A percentile compares a stretch with the other conserved stretches of the same genome.
These are phyloP conservation scores for Exophiala aquamarina DNA, from an alignment of 2,329 filamentous ascomycete genomes.

Conservation along the genomic window DNA sequence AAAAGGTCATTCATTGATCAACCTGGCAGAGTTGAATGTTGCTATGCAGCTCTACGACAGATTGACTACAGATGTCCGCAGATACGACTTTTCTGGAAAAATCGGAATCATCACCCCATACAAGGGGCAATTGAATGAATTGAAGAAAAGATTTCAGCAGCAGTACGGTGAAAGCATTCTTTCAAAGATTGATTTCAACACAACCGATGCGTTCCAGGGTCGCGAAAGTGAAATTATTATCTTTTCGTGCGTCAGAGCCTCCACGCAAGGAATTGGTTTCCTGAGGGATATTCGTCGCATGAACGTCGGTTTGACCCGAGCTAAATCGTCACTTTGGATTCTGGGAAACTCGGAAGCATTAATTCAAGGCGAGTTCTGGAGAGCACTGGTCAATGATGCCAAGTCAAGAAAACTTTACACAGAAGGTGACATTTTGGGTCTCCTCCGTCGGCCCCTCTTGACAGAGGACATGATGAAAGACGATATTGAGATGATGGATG, in stretches of 20 bases:
- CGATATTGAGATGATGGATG: slow-evolving; percentile 45
- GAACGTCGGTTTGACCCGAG: slow-evolving; percentile 97
- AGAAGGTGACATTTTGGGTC: slow-evolving; percentile 58
- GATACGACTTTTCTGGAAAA: slow-evolving; percentile 72
- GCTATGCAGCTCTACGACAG: slow-evolving; percentile 82
- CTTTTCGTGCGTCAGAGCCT: slow-evolving; percentile 95
- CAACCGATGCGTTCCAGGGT: slow-evolving; percentile 96
- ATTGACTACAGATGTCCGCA: slow-evolving; percentile 69
- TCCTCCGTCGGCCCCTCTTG: slow-evolving; percentile 56
- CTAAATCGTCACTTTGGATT: slow-evolving; percentile 95
- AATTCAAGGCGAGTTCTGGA: slow-evolving; percentile 87
- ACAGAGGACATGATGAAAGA: slow-evolving; percentile 41
- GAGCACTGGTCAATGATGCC: slow-evolving; percentile 79
- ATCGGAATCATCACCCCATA: slow-evolving; percentile 98
- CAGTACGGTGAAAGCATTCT: slow-evolving; percentile 74
- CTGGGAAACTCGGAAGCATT: slow-evolving; percentile 88
- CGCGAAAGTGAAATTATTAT: slow-evolving; percentile 98
- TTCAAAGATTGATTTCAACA: slow-evolving; percentile 91
- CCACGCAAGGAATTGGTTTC: slow-evolving; percentile 93
- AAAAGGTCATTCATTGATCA: slow-evolving; percentile 86
- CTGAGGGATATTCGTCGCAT: slow-evolving; percentile 97
- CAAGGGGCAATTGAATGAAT: slow-evolving; percentile 82
- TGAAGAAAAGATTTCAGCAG: slow-evolving; percentile 71
- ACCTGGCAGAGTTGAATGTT: slow-evolving; percentile 80
- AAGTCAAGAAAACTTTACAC: slow-evolving; percentile 74